These are phyloP conservation scores for Collybia sordida DNA, from an alignment of 768 basidiomycete species.

Conservation along the genomic window DNA sequence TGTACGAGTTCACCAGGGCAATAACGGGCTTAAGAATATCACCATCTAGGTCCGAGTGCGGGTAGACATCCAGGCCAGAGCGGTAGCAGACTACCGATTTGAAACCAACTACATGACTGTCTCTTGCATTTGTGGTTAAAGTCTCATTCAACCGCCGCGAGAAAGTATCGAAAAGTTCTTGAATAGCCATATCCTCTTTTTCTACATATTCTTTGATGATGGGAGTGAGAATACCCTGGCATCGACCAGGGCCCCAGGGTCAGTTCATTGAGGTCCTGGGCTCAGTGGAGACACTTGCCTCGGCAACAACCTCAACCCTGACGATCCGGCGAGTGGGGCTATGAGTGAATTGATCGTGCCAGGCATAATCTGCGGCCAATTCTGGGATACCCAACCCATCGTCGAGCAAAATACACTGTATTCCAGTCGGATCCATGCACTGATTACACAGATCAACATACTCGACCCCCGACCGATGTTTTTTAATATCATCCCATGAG, in stretches of 20 bases:
- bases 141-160: conserved; percentile 28
- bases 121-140: conserved; percentile 36
- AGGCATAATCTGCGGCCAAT: conserved; percentile 48
- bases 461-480: conserved; percentile 35
- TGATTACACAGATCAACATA: conserved; percentile 59
- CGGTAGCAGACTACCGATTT: conserved; percentile 81
- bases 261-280: too few species aligned
- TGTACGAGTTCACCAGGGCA: conserved; percentile 28
- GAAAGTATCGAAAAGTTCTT: conserved; percentile 29
- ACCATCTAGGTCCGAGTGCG: conserved; percentile 22
- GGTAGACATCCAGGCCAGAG: conserved; percentile 62
- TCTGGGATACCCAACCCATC: conserved; percentile 60
- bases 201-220: conserved; percentile 19
- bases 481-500: conserved; percentile 64
- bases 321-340: conserved; percentile 61
- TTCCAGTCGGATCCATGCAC: conserved; percentile 55
- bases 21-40: conserved; percentile 28
- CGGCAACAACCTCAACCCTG: conserved; percentile 68
- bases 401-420: conserved; percentile 70
- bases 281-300: conserved; percentile 40
- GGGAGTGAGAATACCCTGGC: conserved; percentile 29
- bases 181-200: conserved; percentile 10
- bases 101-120: conserved; percentile 60
- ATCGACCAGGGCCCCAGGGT: neutral
- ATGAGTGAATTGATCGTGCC: conserved; percentile 63